Evolutionary conservation across 768 basidiomycete genomes (phyloP), one percentile per base, ranked within the genome.

Genomic region (Auricularia cornea): DNA sequence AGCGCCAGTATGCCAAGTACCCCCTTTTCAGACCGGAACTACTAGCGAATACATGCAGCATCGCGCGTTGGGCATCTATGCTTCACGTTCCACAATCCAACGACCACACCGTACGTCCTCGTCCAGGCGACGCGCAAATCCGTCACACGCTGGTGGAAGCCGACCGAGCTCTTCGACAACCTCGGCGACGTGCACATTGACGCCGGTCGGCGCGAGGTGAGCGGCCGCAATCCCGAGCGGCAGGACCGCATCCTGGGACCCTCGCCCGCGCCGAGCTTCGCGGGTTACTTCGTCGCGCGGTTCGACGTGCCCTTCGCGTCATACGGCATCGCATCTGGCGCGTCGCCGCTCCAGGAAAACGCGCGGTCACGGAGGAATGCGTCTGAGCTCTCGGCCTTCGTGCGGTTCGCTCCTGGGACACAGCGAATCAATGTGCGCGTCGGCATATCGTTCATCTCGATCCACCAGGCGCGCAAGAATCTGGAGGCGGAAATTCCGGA

Each of bases 51-150:
- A 44, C 41, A 12, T 66, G 3, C 65, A 90, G 89, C 88, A 6
- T 90, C 90, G 6, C 82, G 87, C 8, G 88, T 88, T 3, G 89
- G 87, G 0, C 88, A 91, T 70, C 76, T 91, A 1, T 81, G 86
- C 2, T 89, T 90, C 72, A 85, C 84, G 0, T 91, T 89, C 74
- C 71, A 72, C 8, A 63, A 63, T 16, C 67, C 69, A n/a, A 75
- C 76, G 5, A 59, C 66, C 4, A 12, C 69, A 59, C 87, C 87
- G 0, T 88, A 87, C 62, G 75, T 91, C 56, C 74, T 90, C 23
- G 69, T 92, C 12, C 86, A 91, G 70, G 84, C 86, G 0, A 83
- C 87, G 1, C 81, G 89, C 1, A 80, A 83, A 3, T 84, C 83
- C 1, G 78, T 87, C 18, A 76, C 86, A 33, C 84, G 87, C 3